A percentile compares a stretch with the other conserved stretches of the same genome.
Evolutionary conservation across 2,329 filamentous ascomycete genomes (phyloP).

Genomic region (Colletotrichum lentis): DNA sequence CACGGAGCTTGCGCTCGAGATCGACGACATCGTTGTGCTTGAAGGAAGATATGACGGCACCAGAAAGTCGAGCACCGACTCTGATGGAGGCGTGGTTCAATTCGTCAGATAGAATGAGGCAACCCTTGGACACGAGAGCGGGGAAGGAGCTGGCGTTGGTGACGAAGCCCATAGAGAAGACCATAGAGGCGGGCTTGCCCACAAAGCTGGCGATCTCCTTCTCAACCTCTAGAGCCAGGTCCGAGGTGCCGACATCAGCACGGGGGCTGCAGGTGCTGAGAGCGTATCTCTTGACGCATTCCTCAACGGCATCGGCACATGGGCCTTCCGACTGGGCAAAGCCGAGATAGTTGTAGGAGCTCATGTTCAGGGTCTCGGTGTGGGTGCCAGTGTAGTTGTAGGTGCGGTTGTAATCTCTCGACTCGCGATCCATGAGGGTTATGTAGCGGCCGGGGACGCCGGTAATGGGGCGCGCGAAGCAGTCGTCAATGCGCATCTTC

Average conservation of each 20-base stretch:
- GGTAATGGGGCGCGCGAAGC: conserved; percentile 90
- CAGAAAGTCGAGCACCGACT: conserved; percentile 90
- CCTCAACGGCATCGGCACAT: conserved; percentile 92
- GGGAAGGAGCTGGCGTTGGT: conserved; percentile 95
- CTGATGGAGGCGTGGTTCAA: conserved; percentile 98
- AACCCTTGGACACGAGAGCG: conserved; percentile 89
- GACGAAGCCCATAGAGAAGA: conserved; percentile 99
- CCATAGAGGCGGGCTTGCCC: conserved; percentile 92
- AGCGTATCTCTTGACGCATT: conserved; percentile 83
- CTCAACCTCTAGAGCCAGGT: conserved; percentile 89
- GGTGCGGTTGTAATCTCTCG: conserved; percentile 88
- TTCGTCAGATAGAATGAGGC: conserved; percentile 94
- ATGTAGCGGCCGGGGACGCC: conserved; percentile 95
- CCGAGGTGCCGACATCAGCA: conserved; percentile 84
- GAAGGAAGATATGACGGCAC: conserved; percentile 94
- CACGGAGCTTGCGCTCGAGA: conserved; percentile 84
- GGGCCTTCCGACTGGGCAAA: conserved; percentile 98
- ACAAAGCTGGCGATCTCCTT: conserved; percentile 88
- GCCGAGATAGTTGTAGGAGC: conserved; percentile 98
- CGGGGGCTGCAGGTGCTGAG: conserved; percentile 84
- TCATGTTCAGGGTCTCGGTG: conserved; percentile 97
- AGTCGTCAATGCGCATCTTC: conserved; percentile 95
- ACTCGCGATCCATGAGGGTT: conserved; percentile 88
- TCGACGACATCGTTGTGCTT: conserved; percentile 96
- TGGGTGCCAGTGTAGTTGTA: conserved; percentile 90